Base-by-base conservation (phyloP, 1,284 basidiomycete genomes). In the Athelia psychrophila region DNA sequence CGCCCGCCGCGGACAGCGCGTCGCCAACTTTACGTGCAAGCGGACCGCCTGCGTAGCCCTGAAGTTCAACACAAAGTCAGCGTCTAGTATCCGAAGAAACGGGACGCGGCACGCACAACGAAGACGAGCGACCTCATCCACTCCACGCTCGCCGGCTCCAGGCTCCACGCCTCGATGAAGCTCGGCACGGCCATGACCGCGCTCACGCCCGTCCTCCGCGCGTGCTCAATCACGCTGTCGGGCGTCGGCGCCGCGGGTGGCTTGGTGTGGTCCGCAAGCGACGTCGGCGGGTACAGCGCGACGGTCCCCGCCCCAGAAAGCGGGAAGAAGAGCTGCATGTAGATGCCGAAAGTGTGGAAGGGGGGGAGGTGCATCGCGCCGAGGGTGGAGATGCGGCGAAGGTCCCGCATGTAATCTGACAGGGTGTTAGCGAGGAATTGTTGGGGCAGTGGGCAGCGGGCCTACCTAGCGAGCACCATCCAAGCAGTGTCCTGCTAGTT, bases 101-200 rank as follows among this genome's bases (percentile, higher is more conserved):
- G n/a, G n/a, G n/a, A n/a, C n/a, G n/a, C n/a, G n/a, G n/a, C n/a
- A 51, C 70, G 13, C 51, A 71, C 71, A 13, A 70, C 56, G 49
- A 64, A 58, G 16, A 64, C 59, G 16, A 69, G 52, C 6, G 48
- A 58, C 44, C 60, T 60, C 8, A 73, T 58, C 9, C 66, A 54
- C 4, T 63, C 61, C 8, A 74, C 55, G 16, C 60, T 56, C 12
- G 61, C 59, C 2, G 54, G 38, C 12, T 62, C 60, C 51, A 65
- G 63, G 1, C 60, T 54, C 71, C 72, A 73, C 4, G 68, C 53
- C 44, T 70, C 63, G n/a, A 75, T 53, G 18, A 73, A 58, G n/a
- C 68, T 56, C 1, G 73, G 72, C 16, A 74, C 65, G 19, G 58
- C 62, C 1, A 70, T 56, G 20, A 72, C 51, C n/a, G 57, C 59